Percentiles rank a stretch among this genome's conserved stretches.
Evolutionary conservation across 345 rosid genomes (phyloP).

Genomic region (Leavenworthia alabamica): DNA sequence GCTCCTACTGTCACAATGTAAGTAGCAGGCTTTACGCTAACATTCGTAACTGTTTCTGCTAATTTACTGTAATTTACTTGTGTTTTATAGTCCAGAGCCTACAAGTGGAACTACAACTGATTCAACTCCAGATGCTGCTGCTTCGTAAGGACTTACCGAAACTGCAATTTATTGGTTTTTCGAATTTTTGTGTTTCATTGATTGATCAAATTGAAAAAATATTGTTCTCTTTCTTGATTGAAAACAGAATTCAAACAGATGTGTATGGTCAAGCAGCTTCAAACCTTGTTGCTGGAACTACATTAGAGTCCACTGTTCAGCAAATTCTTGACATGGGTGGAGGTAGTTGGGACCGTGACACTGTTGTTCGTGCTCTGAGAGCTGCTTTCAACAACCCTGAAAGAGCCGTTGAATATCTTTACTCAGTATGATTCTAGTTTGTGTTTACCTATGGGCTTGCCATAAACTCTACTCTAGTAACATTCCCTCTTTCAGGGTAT

Average conservation of each 20-base stretch:
- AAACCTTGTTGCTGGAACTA: conserved; percentile 81
- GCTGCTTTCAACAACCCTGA: conserved; percentile 95
- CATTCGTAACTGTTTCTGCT: neutral
- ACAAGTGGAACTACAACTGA: conserved; percentile 23
- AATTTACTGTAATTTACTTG: conserved; percentile 2
- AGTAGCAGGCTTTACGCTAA: conserved; percentile 2
- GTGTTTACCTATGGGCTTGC: neutral
- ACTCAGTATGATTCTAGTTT: conserved; percentile 49
- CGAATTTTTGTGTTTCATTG: neutral
- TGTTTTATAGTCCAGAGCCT: conserved; percentile 22
- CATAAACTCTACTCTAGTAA: neutral
- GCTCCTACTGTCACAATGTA: conserved; percentile 30
- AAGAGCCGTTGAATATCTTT: conserved; percentile 95
- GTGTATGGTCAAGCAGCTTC: conserved; percentile 89
- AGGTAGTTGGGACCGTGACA: conserved; percentile 90
- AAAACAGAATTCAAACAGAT: conserved; percentile 53
- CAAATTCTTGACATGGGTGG: conserved; percentile 98
- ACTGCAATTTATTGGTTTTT: neutral
- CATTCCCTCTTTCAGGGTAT: conserved; percentile 30
- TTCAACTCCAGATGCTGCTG: conserved; percentile 30
- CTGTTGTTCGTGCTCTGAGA: conserved; percentile 78
- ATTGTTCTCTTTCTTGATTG: neutral
- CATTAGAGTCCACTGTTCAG: conserved; percentile 70
- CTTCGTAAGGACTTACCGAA: conserved; percentile 37
- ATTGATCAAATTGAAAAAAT: neutral